Conservation (phyloP, 73 alveolate species). For the Symbiodinium natans region DNA sequence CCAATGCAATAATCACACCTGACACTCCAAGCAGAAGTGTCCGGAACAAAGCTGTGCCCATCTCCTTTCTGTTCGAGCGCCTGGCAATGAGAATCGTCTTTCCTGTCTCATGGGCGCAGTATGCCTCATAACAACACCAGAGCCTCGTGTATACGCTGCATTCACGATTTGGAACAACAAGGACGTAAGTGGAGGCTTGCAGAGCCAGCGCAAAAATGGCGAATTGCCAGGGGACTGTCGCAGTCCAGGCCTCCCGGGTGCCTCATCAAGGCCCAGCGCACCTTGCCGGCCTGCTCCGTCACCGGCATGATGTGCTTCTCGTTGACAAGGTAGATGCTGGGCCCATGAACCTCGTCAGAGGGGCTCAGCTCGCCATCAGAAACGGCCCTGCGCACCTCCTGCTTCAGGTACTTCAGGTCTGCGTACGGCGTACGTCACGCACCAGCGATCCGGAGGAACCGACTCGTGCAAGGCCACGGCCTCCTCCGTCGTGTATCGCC, state of each 20-base stretch:
- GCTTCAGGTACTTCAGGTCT: background rate
- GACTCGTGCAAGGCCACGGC: conserved; percentile 17
- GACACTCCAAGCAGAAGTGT: too few species aligned
- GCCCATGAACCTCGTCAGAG: conserved; percentile 25
- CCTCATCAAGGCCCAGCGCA: conserved; percentile 63
- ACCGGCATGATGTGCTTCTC: too few species aligned
- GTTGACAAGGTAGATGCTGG: conserved; percentile 13
- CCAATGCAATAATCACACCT: too few species aligned
- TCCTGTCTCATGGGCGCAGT: background rate
- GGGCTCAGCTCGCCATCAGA: background rate
- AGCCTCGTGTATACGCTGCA: too few species aligned
- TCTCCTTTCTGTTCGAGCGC: background rate
- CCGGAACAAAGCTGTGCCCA: too few species aligned
- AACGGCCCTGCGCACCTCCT: conserved; percentile 24
- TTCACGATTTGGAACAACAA: too few species aligned
- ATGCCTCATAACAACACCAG: background rate
- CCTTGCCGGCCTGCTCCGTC: conserved; percentile 33
- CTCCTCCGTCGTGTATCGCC: background rate
- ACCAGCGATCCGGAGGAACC: conserved; percentile 60
- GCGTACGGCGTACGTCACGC: conserved; percentile 2
- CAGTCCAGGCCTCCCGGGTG: conserved; percentile 27
- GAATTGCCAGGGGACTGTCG: too few species aligned
- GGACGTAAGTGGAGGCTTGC: background rate
- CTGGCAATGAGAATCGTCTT: background rate
- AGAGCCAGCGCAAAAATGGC: background rate